Percentiles rank a stretch among this genome's conserved stretches.
Conservation (phyloP, 805 yeast genomes). For the Schizosaccharomyces cryophilus region DNA sequence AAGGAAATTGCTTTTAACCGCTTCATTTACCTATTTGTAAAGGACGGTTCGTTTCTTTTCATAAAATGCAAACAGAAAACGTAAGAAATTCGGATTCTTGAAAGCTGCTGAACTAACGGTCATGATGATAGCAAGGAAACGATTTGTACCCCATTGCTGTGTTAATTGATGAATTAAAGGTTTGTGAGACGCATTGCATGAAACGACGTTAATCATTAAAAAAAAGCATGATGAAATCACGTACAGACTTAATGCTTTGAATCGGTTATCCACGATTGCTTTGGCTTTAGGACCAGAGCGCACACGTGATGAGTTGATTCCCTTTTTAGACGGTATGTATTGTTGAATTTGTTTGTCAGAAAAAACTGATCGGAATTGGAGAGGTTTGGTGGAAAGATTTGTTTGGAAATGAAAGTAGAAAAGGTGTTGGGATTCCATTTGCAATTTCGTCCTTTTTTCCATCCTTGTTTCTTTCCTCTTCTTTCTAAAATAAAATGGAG, state of each 20-base stretch:
- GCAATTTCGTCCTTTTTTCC: no score
- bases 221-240: slow-evolving; percentile 74
- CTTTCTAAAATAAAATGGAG: no score
- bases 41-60: not conserved
- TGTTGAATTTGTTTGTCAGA: not conserved
- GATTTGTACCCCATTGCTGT: slow-evolving; percentile 84
- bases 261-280: slow-evolving; percentile 78
- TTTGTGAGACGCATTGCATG: slow-evolving; percentile 1
- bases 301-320: slow-evolving; percentile 67
- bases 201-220: not conserved
- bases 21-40: not conserved
- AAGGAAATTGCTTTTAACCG: not conserved
- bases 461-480: no score
- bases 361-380: not conserved
- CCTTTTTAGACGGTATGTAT: slow-evolving; percentile 46
- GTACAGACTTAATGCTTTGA: slow-evolving; percentile 84
- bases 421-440: no score
- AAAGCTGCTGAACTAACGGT: not conserved
- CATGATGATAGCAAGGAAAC: slow-evolving; percentile 10
- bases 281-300: slow-evolving; percentile 85
- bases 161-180: slow-evolving; percentile 80
- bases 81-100: not conserved
- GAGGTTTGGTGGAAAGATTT: no score
- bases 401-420: no score
- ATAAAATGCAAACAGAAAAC: not conserved